These are phyloP conservation scores for Aspergillus viridinutans DNA, from an alignment of 2,329 filamentous ascomycete species.

Conservation along the genomic window DNA sequence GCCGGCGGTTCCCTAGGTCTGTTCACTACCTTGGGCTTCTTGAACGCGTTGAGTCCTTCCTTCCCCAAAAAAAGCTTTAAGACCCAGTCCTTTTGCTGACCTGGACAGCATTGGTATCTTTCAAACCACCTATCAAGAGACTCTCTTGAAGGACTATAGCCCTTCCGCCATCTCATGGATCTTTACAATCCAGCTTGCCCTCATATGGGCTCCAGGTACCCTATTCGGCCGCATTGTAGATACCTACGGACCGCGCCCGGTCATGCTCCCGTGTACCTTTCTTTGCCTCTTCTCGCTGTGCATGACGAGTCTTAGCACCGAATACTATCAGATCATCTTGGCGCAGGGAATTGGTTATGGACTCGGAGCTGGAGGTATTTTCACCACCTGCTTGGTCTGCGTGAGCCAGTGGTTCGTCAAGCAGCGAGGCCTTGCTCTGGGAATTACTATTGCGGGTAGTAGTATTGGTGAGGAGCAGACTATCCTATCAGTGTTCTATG, in stretches of 20 bases:
- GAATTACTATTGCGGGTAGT: conserved; percentile 9
- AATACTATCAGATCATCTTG: conserved; percentile 16
- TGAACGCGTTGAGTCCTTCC: conserved; percentile 9
- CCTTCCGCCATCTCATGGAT: conserved; percentile 45
- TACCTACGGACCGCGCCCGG: conserved; percentile 9
- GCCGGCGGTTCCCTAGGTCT: conserved; percentile 27
- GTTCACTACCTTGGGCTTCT: conserved; percentile 26
- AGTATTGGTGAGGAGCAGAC: conserved; percentile 1
- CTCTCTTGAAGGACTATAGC: conserved; percentile 38
- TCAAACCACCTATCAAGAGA: conserved; percentile 42
- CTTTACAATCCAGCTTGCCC: conserved; percentile 42
- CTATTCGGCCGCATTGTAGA: conserved; percentile 14
- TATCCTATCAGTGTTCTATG: too few relatives aligned
- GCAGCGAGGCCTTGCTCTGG: conserved; percentile 11
- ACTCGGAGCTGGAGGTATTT: conserved; percentile 13
- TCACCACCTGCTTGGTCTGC: conserved; percentile 11
- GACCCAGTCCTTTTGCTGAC: conserved; percentile 19
- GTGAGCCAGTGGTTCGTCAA: conserved; percentile 16
- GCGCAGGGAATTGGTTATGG: conserved; percentile 15
- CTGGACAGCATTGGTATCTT: conserved; percentile 37
- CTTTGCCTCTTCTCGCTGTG: conserved; percentile 11
- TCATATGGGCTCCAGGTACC: conserved; percentile 31
- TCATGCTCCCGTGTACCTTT: conserved; percentile 11
- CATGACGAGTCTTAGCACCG: conserved; percentile 12
- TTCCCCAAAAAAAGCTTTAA: background rate